Evolutionary conservation across 495 filamentous ascomycete genomes (phyloP).

Genomic region (Immersiella caudata): DNA sequence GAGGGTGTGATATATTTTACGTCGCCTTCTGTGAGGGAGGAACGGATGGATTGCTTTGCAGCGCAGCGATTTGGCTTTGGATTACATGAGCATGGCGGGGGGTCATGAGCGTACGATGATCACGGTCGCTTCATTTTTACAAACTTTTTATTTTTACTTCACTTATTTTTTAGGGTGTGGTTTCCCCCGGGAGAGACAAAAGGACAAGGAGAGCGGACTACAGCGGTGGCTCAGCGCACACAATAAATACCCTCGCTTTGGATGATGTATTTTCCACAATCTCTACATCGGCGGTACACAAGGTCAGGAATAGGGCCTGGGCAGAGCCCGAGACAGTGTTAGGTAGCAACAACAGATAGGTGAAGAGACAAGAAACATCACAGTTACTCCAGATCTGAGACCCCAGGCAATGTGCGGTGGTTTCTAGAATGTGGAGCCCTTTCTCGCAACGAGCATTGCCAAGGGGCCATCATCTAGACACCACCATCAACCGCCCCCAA

Average conservation of each 20-base stretch:
- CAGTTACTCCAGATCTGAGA: background rate
- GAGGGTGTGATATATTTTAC: slow-evolving; percentile 32
- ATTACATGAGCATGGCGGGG: background rate
- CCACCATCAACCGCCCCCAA: background rate
- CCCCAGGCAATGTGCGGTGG: background rate
- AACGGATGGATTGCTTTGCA: background rate
- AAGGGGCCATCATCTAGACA: background rate
- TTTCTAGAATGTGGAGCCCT: background rate
- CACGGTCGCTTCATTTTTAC: slow-evolving; percentile 14
- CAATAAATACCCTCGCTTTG: slow-evolving; percentile 7
- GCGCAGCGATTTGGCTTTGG: background rate
- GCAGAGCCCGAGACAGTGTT: background rate
- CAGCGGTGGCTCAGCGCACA: background rate
- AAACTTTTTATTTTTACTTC: background rate
- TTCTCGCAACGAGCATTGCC: background rate
- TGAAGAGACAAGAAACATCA: background rate
- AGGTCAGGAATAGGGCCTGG: background rate
- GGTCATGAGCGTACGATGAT: slow-evolving; percentile 12
- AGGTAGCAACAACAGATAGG: background rate
- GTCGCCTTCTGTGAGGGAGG: no score
- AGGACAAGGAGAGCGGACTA: background rate
- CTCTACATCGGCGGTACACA: background rate
- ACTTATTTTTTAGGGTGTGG: background rate
- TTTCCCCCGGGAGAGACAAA: background rate
- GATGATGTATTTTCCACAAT: background rate